Conservation (phyloP, 2,329 filamentous ascomycete genomes). For the Ascochyta pisi region DNA sequence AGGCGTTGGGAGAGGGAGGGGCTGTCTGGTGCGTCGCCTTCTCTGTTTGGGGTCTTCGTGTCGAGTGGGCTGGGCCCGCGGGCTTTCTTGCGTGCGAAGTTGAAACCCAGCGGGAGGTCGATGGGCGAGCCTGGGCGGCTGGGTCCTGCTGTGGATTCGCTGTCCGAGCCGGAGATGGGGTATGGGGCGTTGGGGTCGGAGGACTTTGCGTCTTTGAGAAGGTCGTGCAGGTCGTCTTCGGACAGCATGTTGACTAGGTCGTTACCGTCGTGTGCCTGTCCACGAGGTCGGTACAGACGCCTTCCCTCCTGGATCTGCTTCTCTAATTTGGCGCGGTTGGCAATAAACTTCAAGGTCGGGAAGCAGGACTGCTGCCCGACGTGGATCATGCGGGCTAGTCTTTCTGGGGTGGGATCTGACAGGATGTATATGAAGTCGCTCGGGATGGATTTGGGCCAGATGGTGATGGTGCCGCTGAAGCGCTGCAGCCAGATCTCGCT, state of each 20-base stretch:
- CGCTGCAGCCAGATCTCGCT: conserved; percentile 94
- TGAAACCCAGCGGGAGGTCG: conserved; percentile 38
- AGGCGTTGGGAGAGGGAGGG: conserved; percentile 41
- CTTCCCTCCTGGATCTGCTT: conserved; percentile 66
- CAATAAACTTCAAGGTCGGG: conserved; percentile 89
- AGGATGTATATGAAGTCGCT: conserved; percentile 88
- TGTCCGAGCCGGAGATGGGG: conserved; percentile 38
- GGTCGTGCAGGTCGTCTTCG: conserved; percentile 54
- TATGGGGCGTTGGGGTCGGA: conserved; percentile 24
- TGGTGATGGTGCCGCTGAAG: conserved; percentile 92
- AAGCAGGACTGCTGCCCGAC: conserved; percentile 89
- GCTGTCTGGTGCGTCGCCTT: conserved; percentile 30
- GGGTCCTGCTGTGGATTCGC: conserved; percentile 34
- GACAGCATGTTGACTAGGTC: conserved; percentile 51
- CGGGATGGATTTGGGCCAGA: conserved; percentile 84
- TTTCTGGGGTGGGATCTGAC: conserved; percentile 76
- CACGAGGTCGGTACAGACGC: conserved; percentile 47
- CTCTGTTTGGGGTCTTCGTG: neutral
- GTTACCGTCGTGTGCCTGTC: conserved; percentile 40
- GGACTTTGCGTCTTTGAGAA: conserved; percentile 46
- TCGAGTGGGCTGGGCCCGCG: conserved; percentile 16
- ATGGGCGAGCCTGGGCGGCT: conserved; percentile 40
- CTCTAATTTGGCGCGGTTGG: conserved; percentile 86
- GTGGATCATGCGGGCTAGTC: conserved; percentile 86
- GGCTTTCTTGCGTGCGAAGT: conserved; percentile 33